These are phyloP conservation scores for Leucosporidium creatinivorum DNA, from an alignment of 768 basidiomycete genomes.

Conservation along the genomic window DNA sequence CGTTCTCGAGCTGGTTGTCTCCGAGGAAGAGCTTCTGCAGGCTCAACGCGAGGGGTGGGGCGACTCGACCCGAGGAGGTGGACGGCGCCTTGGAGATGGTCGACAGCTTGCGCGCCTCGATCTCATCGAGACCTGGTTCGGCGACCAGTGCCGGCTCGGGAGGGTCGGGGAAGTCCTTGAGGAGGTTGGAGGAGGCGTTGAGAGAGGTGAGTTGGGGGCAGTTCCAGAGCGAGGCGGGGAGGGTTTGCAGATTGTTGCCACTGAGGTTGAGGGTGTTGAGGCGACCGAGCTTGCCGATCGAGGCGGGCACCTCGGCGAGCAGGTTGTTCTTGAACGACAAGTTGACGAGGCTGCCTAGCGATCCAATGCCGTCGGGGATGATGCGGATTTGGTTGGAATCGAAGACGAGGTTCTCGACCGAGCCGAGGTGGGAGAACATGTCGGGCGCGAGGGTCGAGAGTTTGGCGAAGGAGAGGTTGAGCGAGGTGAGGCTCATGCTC, in stretches of 20 bases:
- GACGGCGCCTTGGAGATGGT: constrained; percentile 22
- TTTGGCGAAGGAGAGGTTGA: constrained; percentile 83
- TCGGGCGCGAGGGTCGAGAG: constrained; percentile 71
- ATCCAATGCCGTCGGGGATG: constrained; percentile 75
- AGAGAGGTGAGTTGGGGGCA: constrained; percentile 64
- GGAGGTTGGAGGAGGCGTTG: constrained; percentile 81
- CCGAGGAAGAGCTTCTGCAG: constrained; percentile 76
- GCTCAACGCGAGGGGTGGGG: constrained; percentile 60
- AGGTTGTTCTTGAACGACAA: constrained; percentile 90
- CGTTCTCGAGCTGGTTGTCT: constrained; percentile 79
- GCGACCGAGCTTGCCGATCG: constrained; percentile 66
- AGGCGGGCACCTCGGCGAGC: constrained; percentile 63
- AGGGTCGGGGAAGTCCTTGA: constrained; percentile 65
- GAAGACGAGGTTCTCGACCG: constrained; percentile 63
- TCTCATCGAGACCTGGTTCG: constrained; percentile 19
- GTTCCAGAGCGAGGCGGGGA: constrained; percentile 74
- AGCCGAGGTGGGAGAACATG: constrained; percentile 61
- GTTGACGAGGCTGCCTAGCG: constrained; percentile 59
- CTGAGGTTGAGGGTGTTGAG: constrained; percentile 76
- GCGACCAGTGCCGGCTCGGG: constrained; percentile 4
- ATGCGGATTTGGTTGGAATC: constrained; percentile 79
- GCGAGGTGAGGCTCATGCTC: constrained; percentile 56
- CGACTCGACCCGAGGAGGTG: constrained; percentile 21
- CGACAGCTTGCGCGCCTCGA: constrained; percentile 48
- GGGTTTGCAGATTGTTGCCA: constrained; percentile 73